A percentile compares a stretch with the other conserved stretches of the same genome.
phyloP scores from a whole-genome alignment of 768 basidiomycete genomes.

The Fomitopsis pulvina region DNA sequence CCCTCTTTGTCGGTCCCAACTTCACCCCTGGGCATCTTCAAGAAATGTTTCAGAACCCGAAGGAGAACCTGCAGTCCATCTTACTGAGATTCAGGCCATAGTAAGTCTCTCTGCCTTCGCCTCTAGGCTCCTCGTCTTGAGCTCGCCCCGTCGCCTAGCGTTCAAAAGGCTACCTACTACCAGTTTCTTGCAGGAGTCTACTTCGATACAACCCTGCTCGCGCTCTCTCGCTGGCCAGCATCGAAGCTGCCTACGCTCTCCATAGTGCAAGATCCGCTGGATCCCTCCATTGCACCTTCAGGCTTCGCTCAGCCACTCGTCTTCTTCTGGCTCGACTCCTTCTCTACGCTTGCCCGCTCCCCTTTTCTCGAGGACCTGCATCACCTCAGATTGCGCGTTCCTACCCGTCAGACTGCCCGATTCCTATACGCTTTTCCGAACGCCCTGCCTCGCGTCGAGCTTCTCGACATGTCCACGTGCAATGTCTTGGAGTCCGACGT shows the following conservation, averaged over 20 bases:
- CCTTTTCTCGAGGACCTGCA: conserved; percentile 37
- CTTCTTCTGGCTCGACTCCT: conserved; percentile 63
- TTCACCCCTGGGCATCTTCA: conserved; percentile 81
- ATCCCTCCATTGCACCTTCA: conserved; percentile 29
- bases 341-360: conserved; percentile 43
- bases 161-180: conserved; percentile 70
- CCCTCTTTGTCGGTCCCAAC: conserved; percentile 65
- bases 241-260: conserved; percentile 40
- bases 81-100: conserved; percentile 79
- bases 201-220: conserved; percentile 66
- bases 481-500: conserved; percentile 47
- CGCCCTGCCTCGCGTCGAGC: conserved; percentile 42
- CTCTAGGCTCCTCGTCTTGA: neutral
- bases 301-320: conserved; percentile 84
- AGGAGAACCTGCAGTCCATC: conserved; percentile 41
- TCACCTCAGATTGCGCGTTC: conserved; percentile 65
- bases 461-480: conserved; percentile 76
- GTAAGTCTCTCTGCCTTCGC: conserved; percentile 33
- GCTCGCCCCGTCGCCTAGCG: conserved; percentile 30
- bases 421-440: conserved; percentile 26
- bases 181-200: conserved; percentile 84
- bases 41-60: conserved; percentile 51
- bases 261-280: conserved; percentile 60
- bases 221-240: conserved; percentile 58
- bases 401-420: conserved; percentile 50